Evolutionary conservation across 2,329 filamentous ascomycete species (phyloP), one percentile per base, ranked within the genome.

Genomic region (Gaeumannomyces sp.): DNA sequence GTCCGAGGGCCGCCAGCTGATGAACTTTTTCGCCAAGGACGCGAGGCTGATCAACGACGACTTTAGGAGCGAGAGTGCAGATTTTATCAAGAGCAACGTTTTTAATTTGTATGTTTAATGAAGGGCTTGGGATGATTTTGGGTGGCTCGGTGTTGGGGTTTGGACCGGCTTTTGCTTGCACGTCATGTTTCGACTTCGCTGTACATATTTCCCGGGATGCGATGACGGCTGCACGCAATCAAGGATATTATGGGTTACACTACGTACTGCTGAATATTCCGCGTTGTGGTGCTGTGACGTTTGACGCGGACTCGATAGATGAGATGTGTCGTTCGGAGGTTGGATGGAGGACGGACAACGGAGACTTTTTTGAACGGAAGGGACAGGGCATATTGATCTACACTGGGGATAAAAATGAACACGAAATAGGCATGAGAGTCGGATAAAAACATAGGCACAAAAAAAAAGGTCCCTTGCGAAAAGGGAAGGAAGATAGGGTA

Each of bases 1-100:
- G 78, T 72, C 71, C 28, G 71, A 76, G 3, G 73, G 72, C 1
- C 79, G 80, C 65, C 75, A 84, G 71, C 71, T 92, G 66, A 74
- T 83, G 70, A 77, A 81, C 72, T 83, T 83, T 66, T 76, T 70
- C 50, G 63, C 63, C 56, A 65, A 72, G 60, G 10, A 62, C 31
- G 69, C 65, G 10, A 65, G 28, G 4, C 64, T 70, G 33, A 45
- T 75, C 4, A 58, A 64, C 16, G 74, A 76, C 65, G 69, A 73
- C 65, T 76, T 76, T 66, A 69, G 74, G 57, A 61, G 57, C 2
- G 66, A 65, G 1, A 68, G 68, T 58, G 72, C 69, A 58, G 56
- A 69, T 14, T 73, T 62, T 27, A 70, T 76, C 8, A 28, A 56
- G 6, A n/a, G 11, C 19, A 71, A 74, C 53, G 64, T 69, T 8